Evolutionary conservation across 371 early-diverging fungal species (phyloP).

Genomic region (Rhizopus sp.): DNA sequence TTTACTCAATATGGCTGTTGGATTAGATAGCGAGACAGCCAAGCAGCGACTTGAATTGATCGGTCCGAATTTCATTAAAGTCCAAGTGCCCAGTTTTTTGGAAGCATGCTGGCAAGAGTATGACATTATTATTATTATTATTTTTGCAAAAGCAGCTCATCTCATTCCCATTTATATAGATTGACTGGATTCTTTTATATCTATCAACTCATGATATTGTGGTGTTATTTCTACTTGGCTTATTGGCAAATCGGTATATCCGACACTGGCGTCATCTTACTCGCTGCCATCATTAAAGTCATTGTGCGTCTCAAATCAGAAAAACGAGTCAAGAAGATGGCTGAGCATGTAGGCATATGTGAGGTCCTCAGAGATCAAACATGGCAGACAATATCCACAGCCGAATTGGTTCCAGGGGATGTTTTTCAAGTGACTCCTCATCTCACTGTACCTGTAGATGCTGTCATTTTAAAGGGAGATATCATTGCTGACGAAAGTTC

Average conservation of each 20-base stretch:
- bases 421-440: constrained; percentile 46
- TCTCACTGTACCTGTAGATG: constrained; percentile 63
- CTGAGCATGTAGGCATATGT: constrained; percentile 49
- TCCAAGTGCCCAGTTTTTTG: constrained; percentile 51
- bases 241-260: constrained; percentile 75
- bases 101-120: constrained; percentile 60
- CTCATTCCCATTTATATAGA: constrained; percentile 11
- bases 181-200: constrained; percentile 72
- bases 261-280: constrained; percentile 62
- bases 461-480: constrained; percentile 63
- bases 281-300: constrained; percentile 70
- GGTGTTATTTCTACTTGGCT: constrained; percentile 68
- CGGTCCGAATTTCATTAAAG: constrained; percentile 70
- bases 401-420: constrained; percentile 71
- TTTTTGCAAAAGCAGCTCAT: neutral
- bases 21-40: constrained; percentile 52
- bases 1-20: constrained; percentile 42
- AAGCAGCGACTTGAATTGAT: constrained; percentile 45
- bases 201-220: constrained; percentile 72
- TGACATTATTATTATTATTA: constrained; percentile 9
- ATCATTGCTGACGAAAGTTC: constrained; percentile 70
- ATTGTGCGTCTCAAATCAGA: constrained; percentile 58
- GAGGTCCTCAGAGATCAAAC: constrained; percentile 51
- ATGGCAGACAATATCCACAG: constrained; percentile 50
- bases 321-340: constrained; percentile 60